Conservation (phyloP, 805 yeast genomes). For the Candida sonorensis region DNA sequence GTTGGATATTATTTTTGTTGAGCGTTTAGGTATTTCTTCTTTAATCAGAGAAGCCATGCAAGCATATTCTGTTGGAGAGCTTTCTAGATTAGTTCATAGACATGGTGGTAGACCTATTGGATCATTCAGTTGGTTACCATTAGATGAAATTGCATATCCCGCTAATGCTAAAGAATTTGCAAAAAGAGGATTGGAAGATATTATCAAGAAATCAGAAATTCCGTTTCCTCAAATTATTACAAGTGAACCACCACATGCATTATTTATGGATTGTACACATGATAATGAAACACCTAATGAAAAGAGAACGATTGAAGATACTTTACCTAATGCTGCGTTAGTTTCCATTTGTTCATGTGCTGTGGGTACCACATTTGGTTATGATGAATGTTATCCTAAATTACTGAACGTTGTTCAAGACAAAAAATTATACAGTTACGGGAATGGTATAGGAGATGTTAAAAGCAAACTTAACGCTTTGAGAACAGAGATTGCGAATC, state of each 20-base stretch:
- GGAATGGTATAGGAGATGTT: conserved; percentile 67
- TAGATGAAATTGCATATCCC: conserved; percentile 68
- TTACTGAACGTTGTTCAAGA: conserved; percentile 78
- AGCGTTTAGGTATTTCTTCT: conserved; percentile 81
- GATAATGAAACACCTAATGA: conserved; percentile 89
- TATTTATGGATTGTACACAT: conserved; percentile 97
- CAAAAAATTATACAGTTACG: conserved; percentile 50
- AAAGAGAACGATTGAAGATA: conserved; percentile 89
- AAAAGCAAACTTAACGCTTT: conserved; percentile 54
- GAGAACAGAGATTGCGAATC: conserved; percentile 49
- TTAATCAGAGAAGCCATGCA: conserved; percentile 96
- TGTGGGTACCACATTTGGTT: conserved; percentile 90
- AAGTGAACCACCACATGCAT: conserved; percentile 79
- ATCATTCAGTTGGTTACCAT: conserved; percentile 72
- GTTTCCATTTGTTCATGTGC: conserved; percentile 92
- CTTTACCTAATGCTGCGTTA: conserved; percentile 89
- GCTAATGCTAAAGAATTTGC: conserved; percentile 33
- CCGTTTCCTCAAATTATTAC: conserved; percentile 61
- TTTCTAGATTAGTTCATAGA: conserved; percentile 78
- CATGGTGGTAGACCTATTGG: conserved; percentile 98
- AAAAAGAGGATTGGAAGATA: conserved; percentile 19
- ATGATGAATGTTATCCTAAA: conserved; percentile 85
- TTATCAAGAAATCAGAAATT: conserved; percentile 48
- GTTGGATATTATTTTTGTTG: conserved; percentile 85
- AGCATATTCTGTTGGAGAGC: conserved; percentile 82